These are phyloP conservation scores for Aspergillus caelatus DNA, from an alignment of 2,329 filamentous ascomycete genomes.

Conservation along the genomic window DNA sequence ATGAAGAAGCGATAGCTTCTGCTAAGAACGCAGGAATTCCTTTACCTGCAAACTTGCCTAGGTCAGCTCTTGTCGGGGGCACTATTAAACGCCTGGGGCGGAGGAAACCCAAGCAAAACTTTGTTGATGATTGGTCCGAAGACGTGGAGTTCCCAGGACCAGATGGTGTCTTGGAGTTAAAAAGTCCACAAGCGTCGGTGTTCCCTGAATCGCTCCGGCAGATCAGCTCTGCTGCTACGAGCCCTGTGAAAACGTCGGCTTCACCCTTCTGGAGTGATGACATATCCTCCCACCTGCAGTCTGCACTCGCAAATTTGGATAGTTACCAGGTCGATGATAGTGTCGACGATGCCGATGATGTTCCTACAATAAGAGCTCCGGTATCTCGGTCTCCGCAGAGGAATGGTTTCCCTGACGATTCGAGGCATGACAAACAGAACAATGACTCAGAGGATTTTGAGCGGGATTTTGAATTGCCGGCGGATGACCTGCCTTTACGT, in stretches of 20 bases:
- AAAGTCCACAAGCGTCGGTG: slow-evolving; percentile 60
- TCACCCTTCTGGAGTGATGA: slow-evolving; percentile 34
- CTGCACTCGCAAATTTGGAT: slow-evolving; percentile 59
- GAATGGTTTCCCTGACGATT: slow-evolving; percentile 55
- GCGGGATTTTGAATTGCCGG: slow-evolving; percentile 71
- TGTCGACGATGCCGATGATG: slow-evolving; percentile 65
- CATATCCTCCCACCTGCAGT: slow-evolving; percentile 56
- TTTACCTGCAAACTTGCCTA: slow-evolving; percentile 80
- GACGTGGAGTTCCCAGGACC: slow-evolving; percentile 70
- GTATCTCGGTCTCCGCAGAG: slow-evolving; percentile 60
- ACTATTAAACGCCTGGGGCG: slow-evolving; percentile 88
- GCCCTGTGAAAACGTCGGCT: slow-evolving; percentile 40
- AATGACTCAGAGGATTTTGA: slow-evolving; percentile 69
- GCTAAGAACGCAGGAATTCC: slow-evolving; percentile 90
- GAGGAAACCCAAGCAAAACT: slow-evolving; percentile 70
- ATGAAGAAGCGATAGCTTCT: slow-evolving; percentile 80
- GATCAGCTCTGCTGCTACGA: slow-evolving; percentile 55
- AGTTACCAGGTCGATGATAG: slow-evolving; percentile 65
- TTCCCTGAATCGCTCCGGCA: slow-evolving; percentile 72
- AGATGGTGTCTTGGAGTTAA: slow-evolving; percentile 64
- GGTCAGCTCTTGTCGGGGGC: slow-evolving; percentile 86
- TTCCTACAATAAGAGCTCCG: slow-evolving; percentile 68
- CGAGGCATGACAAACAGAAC: slow-evolving; percentile 49
- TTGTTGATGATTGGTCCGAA: slow-evolving; percentile 80
- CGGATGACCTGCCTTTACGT: slow-evolving; percentile 63